These are phyloP conservation scores for Porodaedalea pini DNA, from an alignment of 1,284 basidiomycete genomes.

Conservation along the genomic window DNA sequence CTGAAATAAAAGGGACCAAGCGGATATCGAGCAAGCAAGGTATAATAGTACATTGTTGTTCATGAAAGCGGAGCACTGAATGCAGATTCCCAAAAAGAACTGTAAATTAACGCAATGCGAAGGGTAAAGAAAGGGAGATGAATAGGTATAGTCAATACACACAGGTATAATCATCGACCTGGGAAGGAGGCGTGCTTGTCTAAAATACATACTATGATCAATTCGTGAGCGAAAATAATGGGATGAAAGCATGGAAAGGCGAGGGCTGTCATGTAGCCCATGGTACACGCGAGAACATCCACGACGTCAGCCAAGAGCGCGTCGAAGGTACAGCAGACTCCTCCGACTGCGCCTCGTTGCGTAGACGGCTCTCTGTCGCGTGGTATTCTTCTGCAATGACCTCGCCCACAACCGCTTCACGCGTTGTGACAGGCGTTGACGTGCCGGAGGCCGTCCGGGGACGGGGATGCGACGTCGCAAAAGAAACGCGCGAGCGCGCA, in stretches of 20 bases:
- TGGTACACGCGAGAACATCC: conserved; percentile 21
- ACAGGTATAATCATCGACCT: too few species aligned
- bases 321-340: conserved; percentile 10
- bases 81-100: too few species aligned
- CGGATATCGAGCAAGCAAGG: too few species aligned
- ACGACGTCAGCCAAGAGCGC: conserved; percentile 18
- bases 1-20: too few species aligned
- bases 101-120: not conserved
- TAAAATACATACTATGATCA: too few species aligned
- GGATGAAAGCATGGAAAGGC: not conserved
- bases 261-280: not conserved
- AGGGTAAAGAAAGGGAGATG: not conserved
- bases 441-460: conserved; percentile 13
- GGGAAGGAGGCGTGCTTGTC: not conserved
- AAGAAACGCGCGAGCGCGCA: conserved; percentile 7
- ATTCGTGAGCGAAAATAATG: not conserved
- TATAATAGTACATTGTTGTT: not conserved
- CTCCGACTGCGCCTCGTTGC: conserved; percentile 49
- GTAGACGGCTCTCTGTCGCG: conserved; percentile 48
- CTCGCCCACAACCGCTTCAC: conserved; percentile 60
- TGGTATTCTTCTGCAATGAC: conserved; percentile 63
- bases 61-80: too few species aligned
- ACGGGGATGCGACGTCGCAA: conserved; percentile 4
- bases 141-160: too few species aligned
- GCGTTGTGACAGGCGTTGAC: conserved; percentile 39